Base-by-base conservation (phyloP, 257 asterid species). In the Anisodus acutangulus region DNA sequence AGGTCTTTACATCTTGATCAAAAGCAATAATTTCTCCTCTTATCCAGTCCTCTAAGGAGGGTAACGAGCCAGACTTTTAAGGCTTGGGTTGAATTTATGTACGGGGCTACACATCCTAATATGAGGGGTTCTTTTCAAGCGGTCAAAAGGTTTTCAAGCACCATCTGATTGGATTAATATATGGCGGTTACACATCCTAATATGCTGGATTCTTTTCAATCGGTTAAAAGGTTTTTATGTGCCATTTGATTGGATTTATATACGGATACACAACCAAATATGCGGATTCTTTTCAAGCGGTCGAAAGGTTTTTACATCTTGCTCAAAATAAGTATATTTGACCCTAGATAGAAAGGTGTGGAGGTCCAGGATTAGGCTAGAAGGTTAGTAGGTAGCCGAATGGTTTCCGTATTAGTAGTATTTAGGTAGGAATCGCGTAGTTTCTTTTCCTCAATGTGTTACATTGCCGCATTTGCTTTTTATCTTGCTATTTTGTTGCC, bases 81-180 rank as follows among this genome's bases (percentile, higher is more conserved):
- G 39, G 58, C 80, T 45, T 5, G 4, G 59, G 39, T 72, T 72
- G 58, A 4, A 72, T 45, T 72, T 45, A 43, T 72, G 17, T 72
- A 72, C n/a, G 59, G 58, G n/a, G 59, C 8, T n/a, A 45, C 59
- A 72, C 41, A 72, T 72, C 59, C 80, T 72, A 72, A n/a, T 72
- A 45, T 45, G 22, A 67, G 35, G 49, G 22, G 13, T 67, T 13
- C 71, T 64, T 55, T 31, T 64, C 71, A 64, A 64, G 71, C 3
- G 17, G 45, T 64, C 45, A 64, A 64, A 64, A 6, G 43, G 71
- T 64, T 64, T 64, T 64, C 45, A 64, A 64, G 17, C 43, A 2
- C 43, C 49, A 67, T 67, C 35, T 35, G 47, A 67, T 13, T 35
- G 72, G 72, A 66, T 66, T 35, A 35, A 1, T 35, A 47, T 66